Evolutionary conservation across 495 filamentous ascomycete genomes (phyloP), one percentile per base, ranked within the genome.

Genomic region (Penicillium turbatum): DNA sequence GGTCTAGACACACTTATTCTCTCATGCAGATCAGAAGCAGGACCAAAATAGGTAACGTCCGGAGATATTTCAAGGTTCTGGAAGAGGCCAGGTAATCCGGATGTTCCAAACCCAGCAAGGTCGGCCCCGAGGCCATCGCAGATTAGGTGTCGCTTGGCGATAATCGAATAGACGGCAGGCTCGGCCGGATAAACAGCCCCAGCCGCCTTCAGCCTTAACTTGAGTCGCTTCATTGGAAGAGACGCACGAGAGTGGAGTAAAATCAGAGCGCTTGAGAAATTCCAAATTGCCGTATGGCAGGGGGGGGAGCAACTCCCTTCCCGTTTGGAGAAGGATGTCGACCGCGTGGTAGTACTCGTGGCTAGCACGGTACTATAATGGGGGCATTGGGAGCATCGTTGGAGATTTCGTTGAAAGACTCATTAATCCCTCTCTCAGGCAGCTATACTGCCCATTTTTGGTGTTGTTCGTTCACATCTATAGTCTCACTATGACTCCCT

Each of bases 401-500:
- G 15, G 9, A 26, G 26, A 13, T 29, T 38, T 59, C 42, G 51
- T 54, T n/a, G n/a, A n/a, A 63, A 44, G 30, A 19, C 38, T 19
- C 15, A 37, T 12, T 51, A n/a, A 9, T 37, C 43, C 35, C 54
- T 29, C 12, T 38, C 45, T 36, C 36, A 16, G 49, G 56, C 24
- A 53, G 24, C 34, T 41, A 6, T 49, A 24, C 45, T 34, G 51
- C 19, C n/a, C n/a, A n/a, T 57, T 52, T 13, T 32, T 12, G 29
- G 29, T 27, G 21, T 15, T 15, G 34, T 13, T 30, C 39, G n/a
- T n/a, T 27, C 5, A 12, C 5, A 6, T 37, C 27, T 7, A 40
- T 24, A 30, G 15, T 47, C 39, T 38, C 43, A 51, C 12, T 12
- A 65, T 65, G 59, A 48, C 59, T 19, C 41, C 51, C 11, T 36